Base-by-base conservation (phyloP, 2,329 filamentous ascomycete species). In the Pestalotiopsis sp. region DNA sequence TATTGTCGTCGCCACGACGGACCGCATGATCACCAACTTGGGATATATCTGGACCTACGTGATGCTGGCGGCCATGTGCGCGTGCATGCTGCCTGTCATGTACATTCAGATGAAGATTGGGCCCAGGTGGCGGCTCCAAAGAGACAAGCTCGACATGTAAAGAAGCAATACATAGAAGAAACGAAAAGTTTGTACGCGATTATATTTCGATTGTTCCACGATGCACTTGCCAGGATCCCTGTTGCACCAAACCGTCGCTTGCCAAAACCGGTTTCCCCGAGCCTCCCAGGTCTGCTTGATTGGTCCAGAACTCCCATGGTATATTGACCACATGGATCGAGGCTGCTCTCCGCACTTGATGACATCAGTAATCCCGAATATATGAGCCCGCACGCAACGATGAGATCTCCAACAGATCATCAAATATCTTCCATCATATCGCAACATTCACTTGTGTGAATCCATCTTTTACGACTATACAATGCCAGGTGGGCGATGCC, bases 1-100 rank as follows among this genome's bases (percentile, higher is more conserved):
- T 1, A 57, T 78, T 2, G 63, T 77, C 5, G 77, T 78, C 0
- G 70, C 75, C 3, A 27, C 75, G 11, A 78, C 77, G n/a, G 73
- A 77, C 58, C 68, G 68, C 4, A 75, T 75, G 73, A 75, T 74
- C 0, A 64, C 65, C 2, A 41, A 58, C 0, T 64, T 77, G 2
- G 66, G 69, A 0, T 71, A 72, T 14, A 70, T 69, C 36, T 75
- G 73, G 72, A 72, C 69, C 3, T 75, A 76, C 45, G 66, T 74
- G 2, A 68, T 75, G 5, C 69, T 75, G 1, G 73, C 70, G 3
- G 68, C 71, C 4, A 68, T 74, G 4, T 75, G 72, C 27, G 61
- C 68, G 3, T 41, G 67, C 5, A 67, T 72, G 3, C 39, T 73
- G 5, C 72, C 72, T 1, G 65, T 74, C 11, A 74, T 75, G 67